Evolutionary conservation across 1,284 basidiomycete species (phyloP), one percentile per base, ranked within the genome.

Genomic region (Austroboletus novae-zelandiae): DNA sequence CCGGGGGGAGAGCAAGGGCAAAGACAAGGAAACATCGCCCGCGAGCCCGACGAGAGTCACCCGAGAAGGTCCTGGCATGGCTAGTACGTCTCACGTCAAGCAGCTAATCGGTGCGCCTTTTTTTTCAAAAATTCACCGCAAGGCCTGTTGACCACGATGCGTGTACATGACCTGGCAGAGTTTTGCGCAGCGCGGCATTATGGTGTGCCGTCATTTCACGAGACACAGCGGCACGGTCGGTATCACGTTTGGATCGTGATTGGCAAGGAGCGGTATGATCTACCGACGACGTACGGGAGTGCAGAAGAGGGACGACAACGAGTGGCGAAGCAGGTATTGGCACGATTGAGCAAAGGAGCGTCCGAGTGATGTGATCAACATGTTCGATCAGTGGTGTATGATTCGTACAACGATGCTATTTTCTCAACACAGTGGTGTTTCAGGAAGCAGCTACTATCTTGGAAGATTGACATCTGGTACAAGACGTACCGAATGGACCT

Each of bases 181-280:
- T 64, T 69, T 50, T 76, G 74, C 43, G 40, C 48, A 8, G 57
- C 40, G 11, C 53, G 58, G n/a, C 45, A 49, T 2, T 35, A 62
- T 14, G 54, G 57, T 4, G 42, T 36, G 5, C 74, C 76, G 0
- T 63, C 61, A 48, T 72, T 75, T 49, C 62, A 61, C 40, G 57
- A 71, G 27, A 59, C 61, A 48, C 53, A 59, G 17, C 50, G 57
- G 13, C 54, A 54, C 39, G 58, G 47, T 15, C 59, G 55, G 41
- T 69, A 67, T 54, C 69, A 67, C 35, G 72, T 74, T 7, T 78
- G 75, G 75, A 64, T 77, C 17, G 61, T 73, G 40, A 61, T 77
- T 40, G 75, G 71, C 9, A 65, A 62, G 49, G 71, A 74, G 51
- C 63, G 66, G 43, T 63, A 72, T 46, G 75, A 77, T 57, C 62